Conservation (phyloP, 179 eudicot genomes). For the Vitellaria paradoxa region DNA sequence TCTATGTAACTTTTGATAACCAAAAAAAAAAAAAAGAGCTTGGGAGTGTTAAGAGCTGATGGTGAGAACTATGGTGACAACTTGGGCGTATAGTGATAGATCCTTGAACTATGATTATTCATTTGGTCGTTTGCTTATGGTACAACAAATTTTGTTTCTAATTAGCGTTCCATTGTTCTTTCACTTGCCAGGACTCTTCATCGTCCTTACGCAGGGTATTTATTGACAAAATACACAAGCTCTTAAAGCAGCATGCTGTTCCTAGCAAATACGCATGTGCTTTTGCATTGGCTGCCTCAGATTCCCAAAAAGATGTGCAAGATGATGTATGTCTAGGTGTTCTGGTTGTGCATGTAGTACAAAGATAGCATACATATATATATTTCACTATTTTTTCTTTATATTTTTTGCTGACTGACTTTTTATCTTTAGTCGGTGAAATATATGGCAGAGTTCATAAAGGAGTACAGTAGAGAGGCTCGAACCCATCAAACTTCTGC, state of each 20-base stretch:
- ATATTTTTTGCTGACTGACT: constrained; percentile 13
- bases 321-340: constrained; percentile 45
- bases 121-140: neutral
- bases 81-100: no score
- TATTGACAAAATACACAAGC: constrained; percentile 64
- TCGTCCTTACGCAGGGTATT: constrained; percentile 48
- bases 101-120: neutral
- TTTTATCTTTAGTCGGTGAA: constrained; percentile 50
- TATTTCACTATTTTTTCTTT: constrained; percentile 4
- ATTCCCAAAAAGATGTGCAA: constrained; percentile 50
- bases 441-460: constrained; percentile 64
- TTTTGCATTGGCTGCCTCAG: constrained; percentile 71
- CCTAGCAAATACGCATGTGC: constrained; percentile 85
- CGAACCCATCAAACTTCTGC: constrained; percentile 25
- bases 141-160: neutral
- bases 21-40: no score
- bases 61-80: no score
- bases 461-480: constrained; percentile 44
- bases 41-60: no score
- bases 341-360: constrained; percentile 5
- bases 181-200: constrained; percentile 54
- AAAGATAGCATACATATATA: neutral
- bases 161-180: neutral
- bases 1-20: no score
- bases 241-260: constrained; percentile 57